These are phyloP conservation scores for Fusarium sp. DNA, from an alignment of 2,329 filamentous ascomycete genomes.

Conservation along the genomic window DNA sequence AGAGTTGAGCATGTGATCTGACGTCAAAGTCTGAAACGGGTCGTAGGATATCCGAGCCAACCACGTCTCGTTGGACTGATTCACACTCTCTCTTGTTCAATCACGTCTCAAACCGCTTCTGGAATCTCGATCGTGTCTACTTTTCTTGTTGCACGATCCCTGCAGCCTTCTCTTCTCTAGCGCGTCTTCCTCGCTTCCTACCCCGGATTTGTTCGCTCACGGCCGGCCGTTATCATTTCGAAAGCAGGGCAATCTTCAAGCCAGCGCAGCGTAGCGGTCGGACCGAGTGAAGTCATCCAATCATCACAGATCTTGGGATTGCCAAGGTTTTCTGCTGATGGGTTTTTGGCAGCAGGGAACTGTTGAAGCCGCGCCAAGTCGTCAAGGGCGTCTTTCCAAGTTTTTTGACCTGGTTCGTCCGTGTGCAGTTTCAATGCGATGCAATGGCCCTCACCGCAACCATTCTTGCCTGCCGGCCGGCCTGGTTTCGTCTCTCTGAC, in stretches of 20 bases:
- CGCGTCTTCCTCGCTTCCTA: slow-evolving; percentile 11
- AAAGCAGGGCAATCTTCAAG: neutral
- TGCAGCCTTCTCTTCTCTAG: slow-evolving; percentile 15
- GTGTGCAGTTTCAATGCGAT: slow-evolving; percentile 14
- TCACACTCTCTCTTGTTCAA: neutral
- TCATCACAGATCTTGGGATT: slow-evolving; percentile 21
- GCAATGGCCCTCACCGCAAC: slow-evolving; percentile 1
- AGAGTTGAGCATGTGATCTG: neutral
- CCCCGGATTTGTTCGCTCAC: slow-evolving; percentile 29
- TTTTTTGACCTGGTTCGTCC: neutral
- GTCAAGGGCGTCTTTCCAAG: slow-evolving; percentile 5
- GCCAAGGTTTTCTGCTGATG: slow-evolving; percentile 28
- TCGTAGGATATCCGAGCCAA: slow-evolving; percentile 30
- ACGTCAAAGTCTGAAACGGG: slow-evolving; percentile 20
- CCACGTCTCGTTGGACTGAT: slow-evolving; percentile 17
- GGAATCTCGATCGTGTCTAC: slow-evolving; percentile 33
- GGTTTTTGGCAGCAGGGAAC: slow-evolving; percentile 38
- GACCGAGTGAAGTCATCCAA: slow-evolving; percentile 44
- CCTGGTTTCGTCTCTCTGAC: slow-evolving; percentile 17
- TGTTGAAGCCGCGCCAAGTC: slow-evolving; percentile 22
- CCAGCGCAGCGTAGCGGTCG: slow-evolving; percentile 10
- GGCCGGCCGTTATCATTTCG: slow-evolving; percentile 18
- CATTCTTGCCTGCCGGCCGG: slow-evolving; percentile 1
- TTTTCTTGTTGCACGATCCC: slow-evolving; percentile 27
- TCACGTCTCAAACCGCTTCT: neutral